These are phyloP conservation scores for Zalaria obscura DNA, from an alignment of 2,329 filamentous ascomycete species.

Conservation along the genomic window DNA sequence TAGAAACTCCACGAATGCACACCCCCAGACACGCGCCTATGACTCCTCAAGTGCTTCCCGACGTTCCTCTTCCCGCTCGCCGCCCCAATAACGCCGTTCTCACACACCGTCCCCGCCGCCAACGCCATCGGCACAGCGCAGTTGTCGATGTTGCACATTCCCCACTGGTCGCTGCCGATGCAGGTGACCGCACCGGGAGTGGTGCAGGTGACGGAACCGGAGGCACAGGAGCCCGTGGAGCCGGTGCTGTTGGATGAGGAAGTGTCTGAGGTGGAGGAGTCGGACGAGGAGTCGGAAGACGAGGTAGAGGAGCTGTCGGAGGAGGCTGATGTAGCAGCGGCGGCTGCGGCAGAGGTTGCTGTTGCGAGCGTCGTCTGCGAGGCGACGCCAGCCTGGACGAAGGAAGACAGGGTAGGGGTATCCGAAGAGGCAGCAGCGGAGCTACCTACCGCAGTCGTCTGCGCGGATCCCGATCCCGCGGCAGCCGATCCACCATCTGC, in stretches of 20 bases:
- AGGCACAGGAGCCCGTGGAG: constrained; percentile 8
- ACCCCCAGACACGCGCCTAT: too few relatives aligned
- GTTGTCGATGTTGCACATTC: constrained; percentile 27
- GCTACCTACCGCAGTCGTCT: constrained; percentile 2
- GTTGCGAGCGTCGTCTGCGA: constrained; percentile 3
- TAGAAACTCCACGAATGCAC: too few relatives aligned
- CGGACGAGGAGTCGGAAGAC: constrained; percentile 1
- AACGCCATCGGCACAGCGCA: constrained; percentile 26
- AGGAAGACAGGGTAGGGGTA: neutral
- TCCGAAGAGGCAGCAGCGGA: constrained; percentile 2
- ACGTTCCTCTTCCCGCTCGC: too few relatives aligned
- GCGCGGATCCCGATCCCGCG: neutral
- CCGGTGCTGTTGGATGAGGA: neutral
- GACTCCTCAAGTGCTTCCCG: too few relatives aligned
- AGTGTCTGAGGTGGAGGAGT: neutral
- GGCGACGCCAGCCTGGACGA: constrained; percentile 1
- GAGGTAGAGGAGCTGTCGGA: neutral
- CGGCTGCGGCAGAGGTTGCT: constrained; percentile 3
- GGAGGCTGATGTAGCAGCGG: constrained; percentile 1
- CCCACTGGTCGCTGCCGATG: constrained; percentile 26
- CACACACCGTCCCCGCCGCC: constrained; percentile 27
- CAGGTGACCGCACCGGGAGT: constrained; percentile 28
- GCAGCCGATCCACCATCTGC: constrained; percentile 7
- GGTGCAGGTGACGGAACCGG: constrained; percentile 20
- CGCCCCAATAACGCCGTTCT: constrained; percentile 16